Percentiles rank a stretch among this genome's conserved stretches.
Evolutionary conservation across 306 rosid species (phyloP).

Genomic region (Fragaria iinumae): DNA sequence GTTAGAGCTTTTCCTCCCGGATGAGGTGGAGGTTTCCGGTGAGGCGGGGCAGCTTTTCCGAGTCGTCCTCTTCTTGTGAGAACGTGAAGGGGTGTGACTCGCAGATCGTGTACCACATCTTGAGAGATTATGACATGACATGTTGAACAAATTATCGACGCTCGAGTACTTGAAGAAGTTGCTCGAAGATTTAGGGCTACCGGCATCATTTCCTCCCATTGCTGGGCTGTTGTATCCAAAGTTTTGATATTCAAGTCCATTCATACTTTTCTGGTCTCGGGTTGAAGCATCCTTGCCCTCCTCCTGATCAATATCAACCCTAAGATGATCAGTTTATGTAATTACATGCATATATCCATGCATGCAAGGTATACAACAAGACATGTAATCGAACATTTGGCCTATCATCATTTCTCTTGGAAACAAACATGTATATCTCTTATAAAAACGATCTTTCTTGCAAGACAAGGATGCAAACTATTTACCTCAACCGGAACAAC

Average conservation of each 20-base stretch:
- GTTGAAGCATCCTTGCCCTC: neutral
- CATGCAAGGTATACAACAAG: neutral
- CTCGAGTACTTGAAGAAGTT: conserved; percentile 25
- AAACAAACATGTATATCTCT: neutral
- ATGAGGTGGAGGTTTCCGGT: conserved; percentile 4
- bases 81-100: neutral
- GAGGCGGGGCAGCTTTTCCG: conserved; percentile 14
- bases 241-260: conserved; percentile 24
- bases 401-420: neutral
- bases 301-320: neutral
- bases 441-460: neutral
- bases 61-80: neutral
- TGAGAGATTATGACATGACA: conserved; percentile 12
- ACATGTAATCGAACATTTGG: neutral
- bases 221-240: conserved; percentile 23
- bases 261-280: conserved; percentile 17
- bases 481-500: conserved; percentile 18
- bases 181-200: conserved; percentile 12
- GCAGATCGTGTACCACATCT: neutral
- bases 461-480: neutral
- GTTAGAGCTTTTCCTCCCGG: neutral
- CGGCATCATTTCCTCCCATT: conserved; percentile 9
- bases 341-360: neutral
- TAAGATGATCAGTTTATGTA: neutral
- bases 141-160: conserved; percentile 17